Conservation (phyloP, 2,329 filamentous ascomycete genomes). For the Exophiala xenobiotica region DNA sequence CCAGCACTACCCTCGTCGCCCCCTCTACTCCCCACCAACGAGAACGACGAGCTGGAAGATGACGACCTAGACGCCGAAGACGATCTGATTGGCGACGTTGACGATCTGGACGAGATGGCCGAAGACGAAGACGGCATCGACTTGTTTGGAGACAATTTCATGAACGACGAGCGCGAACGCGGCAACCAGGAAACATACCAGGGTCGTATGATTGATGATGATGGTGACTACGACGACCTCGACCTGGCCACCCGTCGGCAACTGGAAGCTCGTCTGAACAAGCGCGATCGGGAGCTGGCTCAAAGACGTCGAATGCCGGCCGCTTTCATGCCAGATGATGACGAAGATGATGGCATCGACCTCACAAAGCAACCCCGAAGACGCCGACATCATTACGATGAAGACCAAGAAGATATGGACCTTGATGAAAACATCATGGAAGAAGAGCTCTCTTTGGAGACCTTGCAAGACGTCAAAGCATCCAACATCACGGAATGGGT, state of each 20-base stretch:
- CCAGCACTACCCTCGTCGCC: constrained; percentile 58
- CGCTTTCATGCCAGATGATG: constrained; percentile 68
- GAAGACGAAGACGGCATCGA: constrained; percentile 70
- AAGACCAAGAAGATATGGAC: constrained; percentile 83
- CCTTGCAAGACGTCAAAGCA: constrained; percentile 88
- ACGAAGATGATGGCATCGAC: constrained; percentile 81
- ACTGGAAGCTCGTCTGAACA: constrained; percentile 62
- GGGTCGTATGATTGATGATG: constrained; percentile 62
- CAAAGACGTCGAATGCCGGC: constrained; percentile 60
- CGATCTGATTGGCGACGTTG: constrained; percentile 61
- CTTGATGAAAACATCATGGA: constrained; percentile 94
- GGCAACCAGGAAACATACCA: constrained; percentile 54
- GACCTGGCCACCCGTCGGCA: constrained; percentile 59
- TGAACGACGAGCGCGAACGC: constrained; percentile 57
- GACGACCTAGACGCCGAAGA: constrained; percentile 51
- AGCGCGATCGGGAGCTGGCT: constrained; percentile 61
- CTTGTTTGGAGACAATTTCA: constrained; percentile 66
- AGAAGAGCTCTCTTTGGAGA: constrained; percentile 89
- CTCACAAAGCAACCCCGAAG: constrained; percentile 81
- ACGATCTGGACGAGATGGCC: constrained; percentile 66
- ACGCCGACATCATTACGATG: constrained; percentile 86
- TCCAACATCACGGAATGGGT: constrained; percentile 95
- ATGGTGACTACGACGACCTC: constrained; percentile 63
- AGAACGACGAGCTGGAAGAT: constrained; percentile 41
- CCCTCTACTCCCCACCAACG: constrained; percentile 53